Percentiles rank a stretch among this genome's conserved stretches.
These are phyloP conservation scores for Hymenoscyphus infarciens DNA, from an alignment of 2,329 filamentous ascomycete genomes.

Conservation along the genomic window DNA sequence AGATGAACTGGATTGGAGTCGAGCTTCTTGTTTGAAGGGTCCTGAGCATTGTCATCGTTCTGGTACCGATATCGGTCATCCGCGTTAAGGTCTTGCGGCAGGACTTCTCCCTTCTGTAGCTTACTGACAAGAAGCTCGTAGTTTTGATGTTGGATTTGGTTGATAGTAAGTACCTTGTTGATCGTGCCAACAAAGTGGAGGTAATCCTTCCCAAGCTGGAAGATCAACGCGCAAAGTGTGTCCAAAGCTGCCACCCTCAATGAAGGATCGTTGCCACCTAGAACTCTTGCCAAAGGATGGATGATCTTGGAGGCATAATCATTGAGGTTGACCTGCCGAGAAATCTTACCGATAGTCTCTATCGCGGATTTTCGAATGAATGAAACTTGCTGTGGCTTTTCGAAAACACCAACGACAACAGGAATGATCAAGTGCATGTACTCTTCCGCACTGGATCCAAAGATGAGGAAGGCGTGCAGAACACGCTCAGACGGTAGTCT, in stretches of 20 bases:
- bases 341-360: conserved; percentile 90
- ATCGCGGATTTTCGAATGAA: conserved; percentile 84
- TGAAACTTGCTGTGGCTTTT: conserved; percentile 76
- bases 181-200: conserved; percentile 91
- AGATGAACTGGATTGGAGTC: conserved; percentile 97
- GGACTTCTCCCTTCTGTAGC: conserved; percentile 85
- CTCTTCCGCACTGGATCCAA: conserved; percentile 92
- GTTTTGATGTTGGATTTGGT: conserved; percentile 83
- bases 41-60: conserved; percentile 77
- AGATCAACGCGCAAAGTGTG: conserved; percentile 90
- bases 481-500: conserved; percentile 85
- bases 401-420: conserved; percentile 90
- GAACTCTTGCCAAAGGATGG: conserved; percentile 81
- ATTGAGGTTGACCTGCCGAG: conserved; percentile 92
- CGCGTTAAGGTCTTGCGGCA: conserved; percentile 92
- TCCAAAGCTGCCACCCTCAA: conserved; percentile 83
- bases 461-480: conserved; percentile 91
- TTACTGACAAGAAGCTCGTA: conserved; percentile 92
- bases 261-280: conserved; percentile 67
- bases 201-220: conserved; percentile 93
- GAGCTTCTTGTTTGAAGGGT: conserved; percentile 87
- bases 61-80: conserved; percentile 76
- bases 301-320: conserved; percentile 97
- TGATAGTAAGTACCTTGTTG: conserved; percentile 75
- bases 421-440: conserved; percentile 99